A percentile compares a stretch with the other conserved stretches of the same genome.
Evolutionary conservation across 192 early-diverging fungal genomes (phyloP).

Genomic region (Backusella parvicylindrica): DNA sequence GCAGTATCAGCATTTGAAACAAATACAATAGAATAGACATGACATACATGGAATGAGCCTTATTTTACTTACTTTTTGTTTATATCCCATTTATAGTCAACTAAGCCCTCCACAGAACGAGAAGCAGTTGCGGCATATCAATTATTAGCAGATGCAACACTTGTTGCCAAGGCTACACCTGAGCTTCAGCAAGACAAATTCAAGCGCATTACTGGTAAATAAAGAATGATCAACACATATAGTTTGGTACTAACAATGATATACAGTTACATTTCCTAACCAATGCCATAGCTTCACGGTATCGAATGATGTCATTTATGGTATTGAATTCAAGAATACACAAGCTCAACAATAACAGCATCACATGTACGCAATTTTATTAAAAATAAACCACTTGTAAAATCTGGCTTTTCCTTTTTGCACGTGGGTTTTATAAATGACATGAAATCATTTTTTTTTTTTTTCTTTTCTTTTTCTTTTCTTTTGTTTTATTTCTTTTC

Average conservation of each 20-base stretch:
- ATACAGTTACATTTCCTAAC: slow-evolving; percentile 11
- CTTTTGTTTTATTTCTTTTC: neutral
- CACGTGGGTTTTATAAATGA: neutral
- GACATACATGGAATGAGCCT: neutral
- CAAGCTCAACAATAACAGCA: neutral
- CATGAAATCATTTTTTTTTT: too few relatives aligned
- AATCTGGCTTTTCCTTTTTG: neutral
- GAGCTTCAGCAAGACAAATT: slow-evolving; percentile 11
- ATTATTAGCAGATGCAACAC: slow-evolving; percentile 4
- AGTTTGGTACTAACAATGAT: neutral
- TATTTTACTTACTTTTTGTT: neutral
- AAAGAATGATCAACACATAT: neutral
- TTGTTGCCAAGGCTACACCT: neutral
- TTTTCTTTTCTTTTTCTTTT: neutral
- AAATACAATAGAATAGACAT: neutral
- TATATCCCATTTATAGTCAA: neutral
- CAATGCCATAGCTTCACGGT: slow-evolving; percentile 12
- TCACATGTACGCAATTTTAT: neutral
- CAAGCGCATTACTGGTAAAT: slow-evolving; percentile 15
- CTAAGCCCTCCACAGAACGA: neutral
- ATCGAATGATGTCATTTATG: slow-evolving; percentile 12
- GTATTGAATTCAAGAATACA: slow-evolving; percentile 1
- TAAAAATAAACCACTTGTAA: neutral
- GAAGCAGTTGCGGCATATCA: slow-evolving; percentile 10
- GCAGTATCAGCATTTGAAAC: neutral